Evolutionary conservation across 768 basidiomycete genomes (phyloP).

Genomic region (Amanita fuliginea): DNA sequence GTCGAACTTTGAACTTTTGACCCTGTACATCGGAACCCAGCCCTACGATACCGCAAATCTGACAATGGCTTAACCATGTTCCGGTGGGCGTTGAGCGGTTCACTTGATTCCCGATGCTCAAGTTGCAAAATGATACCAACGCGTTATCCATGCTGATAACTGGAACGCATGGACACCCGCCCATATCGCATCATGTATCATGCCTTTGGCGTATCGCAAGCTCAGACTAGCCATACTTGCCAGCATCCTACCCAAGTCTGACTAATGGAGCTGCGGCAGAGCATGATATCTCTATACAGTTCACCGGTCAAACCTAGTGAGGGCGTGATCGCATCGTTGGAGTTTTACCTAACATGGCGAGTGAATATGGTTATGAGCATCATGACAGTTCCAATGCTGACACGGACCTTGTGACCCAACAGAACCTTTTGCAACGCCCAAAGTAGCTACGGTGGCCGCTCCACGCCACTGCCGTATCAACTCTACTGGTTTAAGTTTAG

Average conservation of each 20-base stretch:
- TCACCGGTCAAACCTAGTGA: not conserved
- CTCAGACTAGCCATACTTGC: not conserved
- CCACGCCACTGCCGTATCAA: not conserved
- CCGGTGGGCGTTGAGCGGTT: not conserved
- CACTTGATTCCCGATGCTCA: not conserved
- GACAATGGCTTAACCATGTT: not conserved
- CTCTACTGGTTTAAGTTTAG: not conserved
- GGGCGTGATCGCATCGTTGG: not conserved
- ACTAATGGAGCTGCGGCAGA: constrained; percentile 1
- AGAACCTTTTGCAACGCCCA: not conserved
- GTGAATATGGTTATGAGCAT: not conserved
- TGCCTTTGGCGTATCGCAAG: not conserved
- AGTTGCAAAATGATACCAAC: not conserved
- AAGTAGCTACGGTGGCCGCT: not conserved
- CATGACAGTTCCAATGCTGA: not conserved
- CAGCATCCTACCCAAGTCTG: not conserved
- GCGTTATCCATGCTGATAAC: not conserved
- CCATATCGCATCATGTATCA: not conserved
- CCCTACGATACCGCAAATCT: not conserved
- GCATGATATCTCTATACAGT: not conserved
- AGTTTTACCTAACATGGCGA: not conserved
- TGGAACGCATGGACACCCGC: not conserved
- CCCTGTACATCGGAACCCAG: not conserved
- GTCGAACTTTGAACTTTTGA: not conserved
- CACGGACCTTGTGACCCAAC: not conserved